These are phyloP conservation scores for Exophiala dermatitidis DNA, from an alignment of 2,329 filamentous ascomycete genomes.

Conservation along the genomic window DNA sequence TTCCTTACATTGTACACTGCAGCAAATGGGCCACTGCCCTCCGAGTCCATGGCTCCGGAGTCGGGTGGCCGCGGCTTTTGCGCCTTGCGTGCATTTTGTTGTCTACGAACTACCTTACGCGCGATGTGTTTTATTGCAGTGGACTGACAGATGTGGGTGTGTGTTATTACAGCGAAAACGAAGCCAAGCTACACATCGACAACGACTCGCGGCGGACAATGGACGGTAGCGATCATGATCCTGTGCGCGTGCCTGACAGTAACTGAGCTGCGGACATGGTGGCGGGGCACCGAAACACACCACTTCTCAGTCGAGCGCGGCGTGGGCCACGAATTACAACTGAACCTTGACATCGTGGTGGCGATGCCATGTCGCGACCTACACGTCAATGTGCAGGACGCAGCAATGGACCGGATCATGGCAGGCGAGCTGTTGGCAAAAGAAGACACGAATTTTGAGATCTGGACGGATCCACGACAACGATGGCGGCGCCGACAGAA, in stretches of 20 bases:
- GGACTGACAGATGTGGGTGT: constrained; percentile 1
- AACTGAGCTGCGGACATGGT: constrained; percentile 76
- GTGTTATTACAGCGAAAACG: constrained; percentile 66
- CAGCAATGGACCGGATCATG: constrained; percentile 82
- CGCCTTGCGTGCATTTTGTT: neutral
- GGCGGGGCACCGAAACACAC: constrained; percentile 73
- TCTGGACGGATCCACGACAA: constrained; percentile 50
- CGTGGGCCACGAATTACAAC: constrained; percentile 76
- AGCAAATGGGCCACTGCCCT: neutral
- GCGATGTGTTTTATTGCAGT: neutral
- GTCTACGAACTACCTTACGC: neutral
- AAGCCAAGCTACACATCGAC: constrained; percentile 86
- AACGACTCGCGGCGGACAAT: constrained; percentile 82
- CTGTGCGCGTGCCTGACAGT: constrained; percentile 69
- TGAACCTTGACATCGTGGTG: constrained; percentile 92
- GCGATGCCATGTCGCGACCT: constrained; percentile 79
- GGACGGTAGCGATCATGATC: constrained; percentile 75
- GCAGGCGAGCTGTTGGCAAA: constrained; percentile 66
- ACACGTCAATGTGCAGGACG: constrained; percentile 97
- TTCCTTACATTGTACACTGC: neutral
- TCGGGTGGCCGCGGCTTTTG: too few species aligned
- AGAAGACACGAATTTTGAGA: constrained; percentile 70
- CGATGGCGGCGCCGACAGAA: constrained; percentile 46
- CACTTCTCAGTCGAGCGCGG: constrained; percentile 92
- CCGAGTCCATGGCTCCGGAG: too few species aligned